Evolutionary conservation across 257 asterid genomes (phyloP), one percentile per base, ranked within the genome.

Genomic region (Fraxinus excelsior): DNA sequence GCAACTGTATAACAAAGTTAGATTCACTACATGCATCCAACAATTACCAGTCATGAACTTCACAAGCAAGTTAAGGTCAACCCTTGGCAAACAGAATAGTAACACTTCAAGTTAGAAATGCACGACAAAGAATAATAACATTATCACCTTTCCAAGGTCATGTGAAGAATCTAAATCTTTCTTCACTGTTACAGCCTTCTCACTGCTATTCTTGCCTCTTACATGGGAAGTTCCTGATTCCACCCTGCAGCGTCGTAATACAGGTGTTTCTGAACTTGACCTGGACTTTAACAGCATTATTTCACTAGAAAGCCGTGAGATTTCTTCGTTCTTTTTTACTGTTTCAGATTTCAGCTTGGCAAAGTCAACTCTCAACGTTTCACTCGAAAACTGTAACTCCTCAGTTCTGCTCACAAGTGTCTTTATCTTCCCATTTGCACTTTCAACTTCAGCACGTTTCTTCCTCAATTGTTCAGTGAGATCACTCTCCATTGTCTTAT

Each of bases 401-500:
- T 89, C 93, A 71, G 84, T 76, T 68, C 81, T 73, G 78, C 79
- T 74, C 37, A 75, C 62, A 71, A 95, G 87, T 3, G 31, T 67
- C 74, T 70, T 81, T 34, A 87, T 79, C 86, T 84, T 92, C 78
- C 88, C 89, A 60, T 91, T 90, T 34, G 92, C 90, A 35, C 65
- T 74, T 53, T 91, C 90, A 44, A 76, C 82, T 82, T 91, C 97
- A 37, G 80, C 79, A 49, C 69, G 37, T 76, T 87, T 92, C 65
- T 60, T 71, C 75, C 44, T 81, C 73, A 91, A 77, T 80, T 86
- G 84, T 76, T 78, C 75, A 21, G 70, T 84, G 70, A 81, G 81
- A 73, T 86, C 79, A 42, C 66, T 82, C 87, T 95, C 99, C 97
- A 91, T 78, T 72, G 60, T 74, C n/a, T 78, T 83, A 28, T 76